Percentiles rank a stretch among this genome's conserved stretches.
phyloP scores from a whole-genome alignment of 2,329 filamentous ascomycete species.

The Fusarium siculi region DNA sequence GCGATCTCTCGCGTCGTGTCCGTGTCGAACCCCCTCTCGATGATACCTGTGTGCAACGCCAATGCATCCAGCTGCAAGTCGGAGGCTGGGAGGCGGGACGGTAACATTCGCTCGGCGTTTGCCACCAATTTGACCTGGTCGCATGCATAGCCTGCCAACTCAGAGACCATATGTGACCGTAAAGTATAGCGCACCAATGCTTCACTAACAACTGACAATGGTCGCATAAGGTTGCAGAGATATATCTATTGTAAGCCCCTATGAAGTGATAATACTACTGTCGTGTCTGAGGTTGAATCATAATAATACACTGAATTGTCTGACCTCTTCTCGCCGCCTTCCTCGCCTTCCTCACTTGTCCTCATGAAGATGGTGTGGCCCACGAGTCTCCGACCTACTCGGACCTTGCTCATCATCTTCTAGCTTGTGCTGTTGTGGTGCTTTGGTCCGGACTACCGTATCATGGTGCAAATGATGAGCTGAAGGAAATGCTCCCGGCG shows the following conservation, averaged over 20 bases:
- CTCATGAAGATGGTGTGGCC: constrained; percentile 32
- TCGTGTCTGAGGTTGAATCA: constrained; percentile 24
- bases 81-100: constrained; percentile 26
- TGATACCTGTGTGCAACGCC: constrained; percentile 18
- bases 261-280: constrained; percentile 32
- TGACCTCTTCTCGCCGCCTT: neutral
- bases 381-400: neutral
- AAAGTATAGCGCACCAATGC: neutral
- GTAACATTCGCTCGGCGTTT: constrained; percentile 1
- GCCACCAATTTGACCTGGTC: constrained; percentile 6
- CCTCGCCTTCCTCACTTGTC: constrained; percentile 11
- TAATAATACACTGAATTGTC: constrained; percentile 3
- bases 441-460: neutral
- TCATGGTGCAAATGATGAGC: constrained; percentile 31
- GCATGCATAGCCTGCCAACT: constrained; percentile 20
- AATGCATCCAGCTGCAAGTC: constrained; percentile 29
- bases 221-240: neutral
- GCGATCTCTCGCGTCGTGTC: constrained; percentile 40
- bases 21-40: constrained; percentile 33
- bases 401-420: constrained; percentile 22
- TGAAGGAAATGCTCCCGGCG: constrained; percentile 7
- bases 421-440: constrained; percentile 23
- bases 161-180: constrained; percentile 6
- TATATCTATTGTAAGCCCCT: constrained; percentile 25
- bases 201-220: neutral